Conservation (phyloP, 1,284 basidiomycete species). For the Takashimella tepidaria region DNA sequence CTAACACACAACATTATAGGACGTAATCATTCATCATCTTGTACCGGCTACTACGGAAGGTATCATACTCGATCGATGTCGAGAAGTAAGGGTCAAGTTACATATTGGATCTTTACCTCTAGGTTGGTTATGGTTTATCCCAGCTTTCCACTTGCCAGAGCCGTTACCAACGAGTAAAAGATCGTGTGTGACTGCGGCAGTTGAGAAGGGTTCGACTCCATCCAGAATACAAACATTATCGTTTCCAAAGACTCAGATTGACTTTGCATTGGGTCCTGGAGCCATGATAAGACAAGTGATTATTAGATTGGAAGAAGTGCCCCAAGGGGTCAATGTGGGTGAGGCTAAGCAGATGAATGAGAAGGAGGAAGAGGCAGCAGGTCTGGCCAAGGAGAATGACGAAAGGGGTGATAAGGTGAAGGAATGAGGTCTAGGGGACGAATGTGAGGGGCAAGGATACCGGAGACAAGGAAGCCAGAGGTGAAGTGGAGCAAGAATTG, state of each 20-base stretch:
- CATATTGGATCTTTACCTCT: conserved; percentile 71
- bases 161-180: conserved; percentile 20
- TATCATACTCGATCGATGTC: conserved; percentile 60
- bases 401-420: background rate
- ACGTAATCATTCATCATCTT: conserved; percentile 22
- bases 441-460: no score
- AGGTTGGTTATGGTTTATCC: conserved; percentile 78
- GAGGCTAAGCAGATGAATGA: background rate
- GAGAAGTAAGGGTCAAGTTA: conserved; percentile 71
- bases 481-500: no score
- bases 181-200: background rate
- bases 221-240: background rate
- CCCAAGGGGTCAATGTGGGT: background rate
- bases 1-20: no score
- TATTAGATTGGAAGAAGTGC: background rate
- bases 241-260: background rate
- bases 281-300: background rate
- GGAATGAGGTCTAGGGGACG: no score
- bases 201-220: background rate
- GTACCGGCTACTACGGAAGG: conserved; percentile 9
- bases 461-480: no score
- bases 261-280: background rate
- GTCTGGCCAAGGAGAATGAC: background rate
- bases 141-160: conserved; percentile 66
- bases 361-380: background rate